A percentile compares a stretch with the other conserved stretches of the same genome.
Conservation (phyloP, 371 early-diverging fungal genomes). For the Quaeritorhiza haematococci region DNA sequence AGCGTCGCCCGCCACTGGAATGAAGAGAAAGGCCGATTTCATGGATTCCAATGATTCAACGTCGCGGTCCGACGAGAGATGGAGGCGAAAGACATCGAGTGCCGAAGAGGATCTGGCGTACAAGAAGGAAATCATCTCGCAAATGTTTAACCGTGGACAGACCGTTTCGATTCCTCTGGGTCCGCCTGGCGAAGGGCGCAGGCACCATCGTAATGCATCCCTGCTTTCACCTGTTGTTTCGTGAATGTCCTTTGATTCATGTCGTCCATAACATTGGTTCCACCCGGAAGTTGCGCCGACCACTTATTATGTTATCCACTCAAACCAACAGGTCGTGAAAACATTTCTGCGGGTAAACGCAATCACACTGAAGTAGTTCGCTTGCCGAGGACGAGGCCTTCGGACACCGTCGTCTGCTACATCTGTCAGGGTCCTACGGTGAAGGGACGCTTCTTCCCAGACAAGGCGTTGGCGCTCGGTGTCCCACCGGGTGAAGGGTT, state of each 20-base stretch:
- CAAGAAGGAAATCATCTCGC: slow-evolving; percentile 13
- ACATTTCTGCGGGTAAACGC: slow-evolving; percentile 9
- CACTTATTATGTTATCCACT: too few relatives aligned
- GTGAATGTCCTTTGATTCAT: too few relatives aligned
- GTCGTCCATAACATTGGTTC: too few relatives aligned
- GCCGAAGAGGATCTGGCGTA: neutral
- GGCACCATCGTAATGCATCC: too few relatives aligned
- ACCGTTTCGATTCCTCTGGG: neutral
- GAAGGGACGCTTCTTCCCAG: slow-evolving; percentile 77
- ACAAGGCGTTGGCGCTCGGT: slow-evolving; percentile 68
- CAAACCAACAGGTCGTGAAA: neutral
- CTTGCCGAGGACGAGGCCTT: slow-evolving; percentile 7
- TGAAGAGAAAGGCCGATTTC: too few relatives aligned
- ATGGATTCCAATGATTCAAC: neutral
- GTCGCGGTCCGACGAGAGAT: neutral
- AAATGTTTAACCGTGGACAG: slow-evolving; percentile 20
- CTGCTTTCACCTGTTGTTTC: too few relatives aligned
- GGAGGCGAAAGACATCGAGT: neutral
- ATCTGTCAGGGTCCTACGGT: slow-evolving; percentile 71
- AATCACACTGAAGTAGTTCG: slow-evolving; percentile 7
- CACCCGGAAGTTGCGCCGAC: too few relatives aligned
- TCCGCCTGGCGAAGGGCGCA: neutral
- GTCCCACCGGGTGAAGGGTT: slow-evolving; percentile 67
- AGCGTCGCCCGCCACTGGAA: neutral
- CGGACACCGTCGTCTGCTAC: slow-evolving; percentile 53